These are phyloP conservation scores for Wallacemonas rigidus DNA, from an alignment of 208 protist species.

Conservation along the genomic window DNA sequence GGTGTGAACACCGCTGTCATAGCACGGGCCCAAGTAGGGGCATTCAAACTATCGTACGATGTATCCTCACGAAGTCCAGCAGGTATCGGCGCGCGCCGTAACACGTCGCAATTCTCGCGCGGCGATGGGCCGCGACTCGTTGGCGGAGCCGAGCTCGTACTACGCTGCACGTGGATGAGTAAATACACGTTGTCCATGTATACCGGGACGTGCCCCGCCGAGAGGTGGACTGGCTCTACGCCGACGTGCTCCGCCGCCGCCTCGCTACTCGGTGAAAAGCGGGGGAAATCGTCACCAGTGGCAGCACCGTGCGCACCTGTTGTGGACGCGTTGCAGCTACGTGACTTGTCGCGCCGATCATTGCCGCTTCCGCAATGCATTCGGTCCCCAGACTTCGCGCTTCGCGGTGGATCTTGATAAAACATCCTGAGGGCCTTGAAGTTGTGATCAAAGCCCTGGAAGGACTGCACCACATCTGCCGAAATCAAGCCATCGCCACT, in stretches of 20 bases:
- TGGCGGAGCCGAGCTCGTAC: background rate
- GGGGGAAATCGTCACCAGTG: background rate
- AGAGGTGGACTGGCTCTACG: slow-evolving; percentile 50
- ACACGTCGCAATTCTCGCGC: background rate
- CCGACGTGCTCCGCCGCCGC: slow-evolving; percentile 26
- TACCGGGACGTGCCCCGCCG: slow-evolving; percentile 30
- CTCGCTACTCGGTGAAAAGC: background rate
- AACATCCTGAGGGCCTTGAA: slow-evolving; percentile 49
- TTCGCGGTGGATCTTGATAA: background rate
- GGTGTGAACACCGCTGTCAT: slow-evolving; percentile 67
- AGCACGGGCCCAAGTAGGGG: slow-evolving; percentile 48
- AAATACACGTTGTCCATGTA: slow-evolving; percentile 51
- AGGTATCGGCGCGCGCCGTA: background rate
- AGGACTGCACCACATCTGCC: slow-evolving; percentile 21
- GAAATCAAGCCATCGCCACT: slow-evolving; percentile 18
- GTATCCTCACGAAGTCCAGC: no score
- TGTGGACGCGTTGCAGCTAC: background rate
- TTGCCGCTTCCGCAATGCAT: background rate
- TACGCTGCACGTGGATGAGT: slow-evolving; percentile 61
- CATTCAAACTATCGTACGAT: slow-evolving; percentile 1
- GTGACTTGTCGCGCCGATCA: background rate
- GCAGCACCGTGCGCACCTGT: background rate
- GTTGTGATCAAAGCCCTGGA: slow-evolving; percentile 43
- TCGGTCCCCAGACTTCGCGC: background rate
- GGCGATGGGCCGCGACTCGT: slow-evolving; percentile 6